A percentile compares a stretch with the other conserved stretches of the same genome.
Evolutionary conservation across 805 yeast species (phyloP).

Genomic region (Metschnikowia hibisci): DNA sequence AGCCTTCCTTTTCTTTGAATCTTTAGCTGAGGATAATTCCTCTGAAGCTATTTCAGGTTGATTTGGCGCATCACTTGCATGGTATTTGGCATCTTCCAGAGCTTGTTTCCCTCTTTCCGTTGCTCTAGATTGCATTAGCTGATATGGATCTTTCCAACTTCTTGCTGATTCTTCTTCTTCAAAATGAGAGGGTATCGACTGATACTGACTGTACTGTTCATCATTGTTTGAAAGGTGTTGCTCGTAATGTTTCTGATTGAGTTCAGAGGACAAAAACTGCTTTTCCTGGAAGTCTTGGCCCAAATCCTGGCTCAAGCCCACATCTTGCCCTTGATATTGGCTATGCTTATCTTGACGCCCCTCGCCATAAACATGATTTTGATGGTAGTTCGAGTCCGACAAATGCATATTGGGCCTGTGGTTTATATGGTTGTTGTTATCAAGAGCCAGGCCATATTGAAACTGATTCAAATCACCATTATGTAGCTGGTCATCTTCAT

Average conservation of each 20-base stretch:
- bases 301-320: not conserved
- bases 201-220: not conserved
- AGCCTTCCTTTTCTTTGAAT: constrained; percentile 24
- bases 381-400: not conserved
- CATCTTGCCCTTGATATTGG: not conserved
- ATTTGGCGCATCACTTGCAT: not conserved
- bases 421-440: not conserved
- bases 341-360: constrained; percentile 3
- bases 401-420: not conserved
- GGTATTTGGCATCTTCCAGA: not conserved
- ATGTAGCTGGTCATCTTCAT: constrained; percentile 2
- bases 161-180: constrained; percentile 1
- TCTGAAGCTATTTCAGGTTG: not conserved
- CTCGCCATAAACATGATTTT: not conserved
- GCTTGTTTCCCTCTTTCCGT: not conserved
- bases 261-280: not conserved
- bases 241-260: not conserved
- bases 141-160: constrained; percentile 1
- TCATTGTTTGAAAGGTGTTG: not conserved
- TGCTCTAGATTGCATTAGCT: not conserved
- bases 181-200: not conserved
- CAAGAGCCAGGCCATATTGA: not conserved
- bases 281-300: not conserved
- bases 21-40: not conserved
- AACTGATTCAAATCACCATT: not conserved